These are phyloP conservation scores for Diaporthe longicolla DNA, from an alignment of 2,329 filamentous ascomycete genomes.

Conservation along the genomic window DNA sequence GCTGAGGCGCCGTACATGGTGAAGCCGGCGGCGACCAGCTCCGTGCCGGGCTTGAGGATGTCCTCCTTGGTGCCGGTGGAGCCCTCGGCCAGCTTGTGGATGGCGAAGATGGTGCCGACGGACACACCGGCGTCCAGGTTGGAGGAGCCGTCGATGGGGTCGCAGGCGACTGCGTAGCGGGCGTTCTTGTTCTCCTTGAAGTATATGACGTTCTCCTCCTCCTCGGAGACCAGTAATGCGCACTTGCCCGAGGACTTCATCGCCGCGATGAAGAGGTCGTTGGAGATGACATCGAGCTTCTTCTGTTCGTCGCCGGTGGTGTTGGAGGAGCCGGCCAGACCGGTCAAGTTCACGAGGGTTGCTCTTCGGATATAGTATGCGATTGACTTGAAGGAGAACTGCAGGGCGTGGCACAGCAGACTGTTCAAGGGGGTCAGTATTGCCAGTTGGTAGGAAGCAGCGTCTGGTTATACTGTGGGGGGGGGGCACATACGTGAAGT, in stretches of 20 bases:
- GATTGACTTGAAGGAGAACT: constrained; percentile 99
- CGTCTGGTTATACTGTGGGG: constrained; percentile 34
- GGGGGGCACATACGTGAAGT: constrained; percentile 85
- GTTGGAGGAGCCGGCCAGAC: constrained; percentile 94
- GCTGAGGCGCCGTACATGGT: constrained; percentile 99
- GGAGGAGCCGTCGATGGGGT: constrained; percentile 97
- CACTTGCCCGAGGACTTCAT: constrained; percentile 95
- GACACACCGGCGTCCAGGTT: constrained; percentile 98
- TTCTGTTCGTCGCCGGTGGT: constrained; percentile 98
- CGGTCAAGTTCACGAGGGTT: constrained; percentile 94
- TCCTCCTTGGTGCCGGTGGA: constrained; percentile 84
- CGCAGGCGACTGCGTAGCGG: constrained; percentile 96
- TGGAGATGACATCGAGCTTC: constrained; percentile 99
- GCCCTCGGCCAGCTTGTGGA: constrained; percentile 89
- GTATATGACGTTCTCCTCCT: constrained; percentile 92
- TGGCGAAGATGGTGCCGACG: constrained; percentile 95
- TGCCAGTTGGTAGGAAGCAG: constrained; percentile 39
- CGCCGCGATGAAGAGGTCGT: constrained; percentile 95
- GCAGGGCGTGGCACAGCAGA: constrained; percentile 94
- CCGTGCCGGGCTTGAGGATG: constrained; percentile 88
- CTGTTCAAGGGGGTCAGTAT: constrained; percentile 60
- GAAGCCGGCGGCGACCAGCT: constrained; percentile 95
- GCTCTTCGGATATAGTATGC: constrained; percentile 99
- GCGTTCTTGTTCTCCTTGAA: constrained; percentile 81
- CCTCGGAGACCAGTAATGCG: constrained; percentile 94